A percentile compares a stretch with the other conserved stretches of the same genome.
phyloP scores from a whole-genome alignment of 768 basidiomycete species.

The Podaxis pistillaris region DNA sequence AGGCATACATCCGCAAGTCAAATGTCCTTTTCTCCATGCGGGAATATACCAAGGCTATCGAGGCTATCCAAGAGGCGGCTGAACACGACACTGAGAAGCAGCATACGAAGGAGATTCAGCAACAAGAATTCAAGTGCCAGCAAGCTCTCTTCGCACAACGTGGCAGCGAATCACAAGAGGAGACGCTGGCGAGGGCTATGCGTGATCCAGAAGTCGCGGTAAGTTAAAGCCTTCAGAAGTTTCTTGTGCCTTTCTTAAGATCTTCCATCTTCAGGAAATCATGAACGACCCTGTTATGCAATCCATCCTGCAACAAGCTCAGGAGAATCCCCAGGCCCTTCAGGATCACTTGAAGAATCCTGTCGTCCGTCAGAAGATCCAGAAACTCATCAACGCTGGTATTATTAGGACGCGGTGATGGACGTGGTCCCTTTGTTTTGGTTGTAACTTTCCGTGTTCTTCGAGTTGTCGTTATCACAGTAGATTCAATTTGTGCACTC shows the following conservation, averaged over 20 bases:
- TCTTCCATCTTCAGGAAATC: conserved; percentile 49
- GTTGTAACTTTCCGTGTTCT: not conserved
- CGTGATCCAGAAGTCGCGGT: conserved; percentile 95
- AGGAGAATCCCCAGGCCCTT: conserved; percentile 82
- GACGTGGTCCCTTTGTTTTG: not conserved
- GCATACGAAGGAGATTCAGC: conserved; percentile 80
- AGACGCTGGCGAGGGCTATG: conserved; percentile 93
- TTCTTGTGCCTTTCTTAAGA: not conserved
- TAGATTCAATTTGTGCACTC: conserved; percentile 5
- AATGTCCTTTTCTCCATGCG: conserved; percentile 87
- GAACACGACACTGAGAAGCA: conserved; percentile 80
- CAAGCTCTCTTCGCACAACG: conserved; percentile 78
- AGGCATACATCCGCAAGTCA: conserved; percentile 93
- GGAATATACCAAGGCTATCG: conserved; percentile 84
- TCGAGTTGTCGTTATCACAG: not conserved
- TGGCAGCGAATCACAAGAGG: conserved; percentile 84
- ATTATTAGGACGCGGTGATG: conserved; percentile 83
- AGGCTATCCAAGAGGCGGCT: conserved; percentile 74
- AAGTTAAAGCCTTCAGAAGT: conserved; percentile 29
- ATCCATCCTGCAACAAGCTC: conserved; percentile 91
- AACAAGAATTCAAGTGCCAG: conserved; percentile 78
- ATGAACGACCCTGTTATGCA: conserved; percentile 94
- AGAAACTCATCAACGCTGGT: conserved; percentile 89
- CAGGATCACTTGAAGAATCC: conserved; percentile 98
- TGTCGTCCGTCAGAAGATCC: conserved; percentile 73